A percentile compares a stretch with the other conserved stretches of the same genome.
Evolutionary conservation across 2,329 filamentous ascomycete genomes (phyloP).

Genomic region (Botrytis hyacinthi): DNA sequence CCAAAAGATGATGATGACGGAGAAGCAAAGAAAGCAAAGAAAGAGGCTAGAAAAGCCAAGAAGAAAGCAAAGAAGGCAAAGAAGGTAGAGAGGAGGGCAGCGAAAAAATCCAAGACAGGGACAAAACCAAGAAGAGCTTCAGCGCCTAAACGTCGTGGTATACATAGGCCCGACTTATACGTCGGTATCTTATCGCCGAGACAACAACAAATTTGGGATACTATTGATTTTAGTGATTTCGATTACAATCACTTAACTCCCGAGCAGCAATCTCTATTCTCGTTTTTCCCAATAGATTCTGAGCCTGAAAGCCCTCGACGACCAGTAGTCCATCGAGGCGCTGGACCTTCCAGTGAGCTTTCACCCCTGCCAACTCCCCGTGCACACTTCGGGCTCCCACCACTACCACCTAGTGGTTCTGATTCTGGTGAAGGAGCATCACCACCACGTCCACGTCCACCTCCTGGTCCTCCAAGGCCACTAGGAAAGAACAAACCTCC

Average conservation of each 20-base stretch:
- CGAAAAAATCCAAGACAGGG: background rate
- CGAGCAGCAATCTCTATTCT: conserved; percentile 8
- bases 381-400: background rate
- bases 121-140: background rate
- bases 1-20: background rate
- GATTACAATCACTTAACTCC: background rate
- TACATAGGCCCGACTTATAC: conserved; percentile 7
- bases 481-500: background rate
- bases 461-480: background rate
- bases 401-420: background rate
- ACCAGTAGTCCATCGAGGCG: no score
- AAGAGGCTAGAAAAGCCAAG: background rate
- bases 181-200: background rate
- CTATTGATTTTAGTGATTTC: conserved; percentile 11
- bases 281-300: conserved; percentile 6
- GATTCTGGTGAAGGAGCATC: background rate
- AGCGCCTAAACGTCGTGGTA: background rate
- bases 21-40: background rate
- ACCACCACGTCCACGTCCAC: background rate
- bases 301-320: conserved; percentile 1
- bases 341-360: background rate
- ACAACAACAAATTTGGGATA: conserved; percentile 7
- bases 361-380: background rate
- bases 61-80: background rate
- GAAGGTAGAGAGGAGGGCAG: background rate